These are phyloP conservation scores for Pleurostoma richardsiae DNA, from an alignment of 2,329 filamentous ascomycete genomes.

Conservation along the genomic window DNA sequence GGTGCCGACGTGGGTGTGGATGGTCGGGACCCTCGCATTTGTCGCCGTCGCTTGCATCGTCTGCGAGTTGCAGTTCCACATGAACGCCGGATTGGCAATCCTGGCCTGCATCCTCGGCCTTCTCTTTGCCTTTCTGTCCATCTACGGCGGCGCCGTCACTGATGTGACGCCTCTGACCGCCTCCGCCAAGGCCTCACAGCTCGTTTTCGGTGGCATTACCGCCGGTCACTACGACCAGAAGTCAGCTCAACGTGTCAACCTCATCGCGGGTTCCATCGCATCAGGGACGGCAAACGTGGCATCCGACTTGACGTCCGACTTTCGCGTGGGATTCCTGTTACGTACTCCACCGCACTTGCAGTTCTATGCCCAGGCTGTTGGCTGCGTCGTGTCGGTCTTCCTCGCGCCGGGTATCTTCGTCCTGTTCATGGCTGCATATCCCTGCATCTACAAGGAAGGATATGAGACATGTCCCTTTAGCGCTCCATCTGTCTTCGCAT, in stretches of 20 bases:
- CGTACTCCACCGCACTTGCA: conserved; percentile 60
- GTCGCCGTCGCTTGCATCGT: conserved; percentile 47
- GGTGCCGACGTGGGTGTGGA: conserved; percentile 50
- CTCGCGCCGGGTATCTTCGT: conserved; percentile 60
- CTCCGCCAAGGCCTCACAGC: conserved; percentile 63
- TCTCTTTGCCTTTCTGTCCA: conserved; percentile 56
- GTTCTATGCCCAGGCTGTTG: conserved; percentile 60
- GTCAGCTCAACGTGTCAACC: conserved; percentile 57
- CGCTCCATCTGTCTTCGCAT: conserved; percentile 60
- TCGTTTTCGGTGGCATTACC: conserved; percentile 62
- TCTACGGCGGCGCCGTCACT: conserved; percentile 55
- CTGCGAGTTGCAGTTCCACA: conserved; percentile 45
- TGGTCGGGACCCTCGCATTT: conserved; percentile 38
- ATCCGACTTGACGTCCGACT: conserved; percentile 53
- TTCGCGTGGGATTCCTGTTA: conserved; percentile 64
- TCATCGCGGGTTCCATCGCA: conserved; percentile 56
- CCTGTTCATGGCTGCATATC: conserved; percentile 63
- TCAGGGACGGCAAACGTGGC: conserved; percentile 52
- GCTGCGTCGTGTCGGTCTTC: conserved; percentile 60
- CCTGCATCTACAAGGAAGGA: conserved; percentile 47
- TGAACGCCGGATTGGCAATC: conserved; percentile 51
- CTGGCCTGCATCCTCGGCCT: conserved; percentile 52
- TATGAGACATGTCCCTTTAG: conserved; percentile 50
- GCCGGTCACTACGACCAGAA: conserved; percentile 44
- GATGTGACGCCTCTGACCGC: conserved; percentile 62